Evolutionary conservation across 495 filamentous ascomycete species (phyloP), one percentile per base, ranked within the genome.

Genomic region (Penicillium longicatenatum): DNA sequence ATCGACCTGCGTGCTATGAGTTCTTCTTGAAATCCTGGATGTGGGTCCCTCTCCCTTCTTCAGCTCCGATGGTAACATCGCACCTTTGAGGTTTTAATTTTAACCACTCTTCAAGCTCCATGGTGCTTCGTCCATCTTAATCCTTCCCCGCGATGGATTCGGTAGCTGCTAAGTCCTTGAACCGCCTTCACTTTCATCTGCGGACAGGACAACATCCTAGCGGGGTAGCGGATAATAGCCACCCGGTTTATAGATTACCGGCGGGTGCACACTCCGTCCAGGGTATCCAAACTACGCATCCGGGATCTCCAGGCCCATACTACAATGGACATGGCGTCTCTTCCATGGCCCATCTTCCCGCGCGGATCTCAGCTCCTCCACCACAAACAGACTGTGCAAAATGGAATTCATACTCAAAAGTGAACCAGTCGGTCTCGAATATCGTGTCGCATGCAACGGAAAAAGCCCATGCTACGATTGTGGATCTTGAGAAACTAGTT

Each of bases 391-490:
- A 52, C 12, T 47, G 55, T 10, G 19, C 57, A 20, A 63, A 59
- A 57, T 66, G 60, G 60, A 60, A 24, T 10, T 65, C 63, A 17
- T 60, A 35, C 31, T 21, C 54, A n/a, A 57, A 35, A 19, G 22
- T 66, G 9, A 60, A 55, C 20, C 53, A 55, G 12, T 60, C 64
- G 8, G 54, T 66, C 9, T 58, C 57, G 3, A 49, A 53, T 39
- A 17, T 66, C 2, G 44, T 66, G 3, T 52, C 54, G 2, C 64
- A 63, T 35, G 58, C 60, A 4, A 43, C 59, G 5, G 57, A 35
- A 7, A 63, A 63, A 33, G 58, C 64, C 21, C 63, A 66, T 47
- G 57, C 64, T 6, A 66, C 64, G 2, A 63, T 63, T 10, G 19
- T 51, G 12, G 64, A 66, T 4, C 57, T 66, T 1, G 60, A 66